Percentiles rank a stretch among this genome's conserved stretches.
Conservation (phyloP, 768 basidiomycete genomes). For the Chalciporus sphaerocephalus region DNA sequence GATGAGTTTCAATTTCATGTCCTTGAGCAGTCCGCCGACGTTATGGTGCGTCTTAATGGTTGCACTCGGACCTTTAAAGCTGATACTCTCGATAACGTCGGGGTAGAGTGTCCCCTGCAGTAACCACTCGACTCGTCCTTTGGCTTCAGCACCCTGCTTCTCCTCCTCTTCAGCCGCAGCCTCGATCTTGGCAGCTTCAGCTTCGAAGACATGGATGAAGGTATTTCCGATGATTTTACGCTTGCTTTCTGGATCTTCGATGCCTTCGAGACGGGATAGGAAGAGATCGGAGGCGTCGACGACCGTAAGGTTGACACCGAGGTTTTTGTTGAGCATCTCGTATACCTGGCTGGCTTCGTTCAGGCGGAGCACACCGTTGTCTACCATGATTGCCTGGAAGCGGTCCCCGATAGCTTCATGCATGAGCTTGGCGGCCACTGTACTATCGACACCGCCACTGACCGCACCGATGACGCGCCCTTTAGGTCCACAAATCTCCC, state of each 20-base stretch:
- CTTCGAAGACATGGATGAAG: slow-evolving; percentile 96
- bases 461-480: slow-evolving; percentile 98
- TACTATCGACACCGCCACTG: slow-evolving; percentile 95
- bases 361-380: slow-evolving; percentile 92
- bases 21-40: slow-evolving; percentile 90
- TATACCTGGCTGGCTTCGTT: slow-evolving; percentile 90
- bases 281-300: slow-evolving; percentile 95
- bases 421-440: slow-evolving; percentile 98
- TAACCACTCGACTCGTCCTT: slow-evolving; percentile 95
- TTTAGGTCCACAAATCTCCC: slow-evolving; percentile 88
- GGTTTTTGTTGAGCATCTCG: slow-evolving; percentile 87
- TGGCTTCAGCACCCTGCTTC: slow-evolving; percentile 57
- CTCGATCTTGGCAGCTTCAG: slow-evolving; percentile 88
- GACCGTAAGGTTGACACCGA: slow-evolving; percentile 94
- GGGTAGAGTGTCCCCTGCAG: slow-evolving; percentile 97
- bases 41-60: slow-evolving; percentile 99
- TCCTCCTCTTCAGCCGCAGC: slow-evolving; percentile 74
- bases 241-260: slow-evolving; percentile 96
- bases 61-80: slow-evolving; percentile 97
- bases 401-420: slow-evolving; percentile 98
- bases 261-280: slow-evolving; percentile 78
- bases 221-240: slow-evolving; percentile 99
- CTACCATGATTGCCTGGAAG: slow-evolving; percentile 99
- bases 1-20: slow-evolving; percentile 99
- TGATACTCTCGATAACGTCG: slow-evolving; percentile 98